Evolutionary conservation across 2,329 filamentous ascomycete species (phyloP), one percentile per base, ranked within the genome.

Genomic region (Exserohilum rostratum): DNA sequence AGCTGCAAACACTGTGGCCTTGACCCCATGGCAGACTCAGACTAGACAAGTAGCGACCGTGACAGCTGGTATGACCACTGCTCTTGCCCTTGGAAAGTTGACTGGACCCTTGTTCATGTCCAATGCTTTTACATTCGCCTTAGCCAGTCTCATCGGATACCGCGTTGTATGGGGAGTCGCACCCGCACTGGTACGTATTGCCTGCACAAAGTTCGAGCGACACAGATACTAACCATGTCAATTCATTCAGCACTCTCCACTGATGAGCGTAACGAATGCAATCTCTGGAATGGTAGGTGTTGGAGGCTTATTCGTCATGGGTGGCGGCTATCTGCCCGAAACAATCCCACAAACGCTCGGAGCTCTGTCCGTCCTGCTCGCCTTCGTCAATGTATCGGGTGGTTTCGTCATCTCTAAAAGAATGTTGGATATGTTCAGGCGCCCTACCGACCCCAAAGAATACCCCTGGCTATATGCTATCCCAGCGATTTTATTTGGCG

Each of bases 191-290:
- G 43, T 46, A 46, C 20, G 43, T 17, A 35, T 11, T 7, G 6
- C n/a, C 18, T 17, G 15, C 11, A 6, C 7, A 46, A 22, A 15
- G 20, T 7, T 7, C 11, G 7, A 20, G 9, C 1, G n/a, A 15
- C 6, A 34, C 20, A 17, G 12, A 27, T 15, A 17, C 43, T 46
- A 13, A 46, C n/a, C 12, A 27, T 4, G 3, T 11, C 18, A 27
- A 25, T 9, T n/a, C 10, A 30, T 9, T 20, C 25, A 40, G 5
- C 92, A 96, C 73, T 93, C 90, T 2, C 92, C 91, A 1, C 79
- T 96, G 5, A 96, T 96, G 92, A 93, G 89, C 64, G 91, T 96
- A 31, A 96, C 92, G 6, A 96, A 96, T 72, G 92, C 92, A 25
- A 96, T 96, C 65, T 95, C 90, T 29, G 91, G 89, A 75, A 78